phyloP scores from a whole-genome alignment of 169 alveolate species.

The Cryptosporidium felis region DNA sequence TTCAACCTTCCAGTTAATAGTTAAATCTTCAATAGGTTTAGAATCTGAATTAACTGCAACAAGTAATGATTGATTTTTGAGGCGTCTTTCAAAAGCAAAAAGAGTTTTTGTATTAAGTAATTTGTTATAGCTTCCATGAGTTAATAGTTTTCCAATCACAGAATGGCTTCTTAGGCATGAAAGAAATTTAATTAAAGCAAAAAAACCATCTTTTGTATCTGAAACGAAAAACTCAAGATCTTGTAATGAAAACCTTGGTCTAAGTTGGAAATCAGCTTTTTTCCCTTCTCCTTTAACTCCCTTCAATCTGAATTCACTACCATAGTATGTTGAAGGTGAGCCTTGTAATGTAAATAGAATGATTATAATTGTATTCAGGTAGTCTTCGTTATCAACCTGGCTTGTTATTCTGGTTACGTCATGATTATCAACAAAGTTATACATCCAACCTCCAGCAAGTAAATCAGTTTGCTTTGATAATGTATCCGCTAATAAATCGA shows the following conservation, averaged over 20 bases:
- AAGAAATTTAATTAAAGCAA: background rate
- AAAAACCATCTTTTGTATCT: conserved; percentile 6
- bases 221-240: conserved; percentile 5
- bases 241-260: conserved; percentile 36
- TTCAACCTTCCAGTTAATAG: conserved; percentile 10
- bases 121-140: background rate
- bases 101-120: conserved; percentile 12
- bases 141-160: conserved; percentile 1
- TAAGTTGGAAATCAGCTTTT: conserved; percentile 42
- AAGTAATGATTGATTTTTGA: background rate
- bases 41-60: conserved; percentile 42
- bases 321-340: conserved; percentile 62
- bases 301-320: conserved; percentile 48
- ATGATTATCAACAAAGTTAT: conserved; percentile 59
- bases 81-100: conserved; percentile 22
- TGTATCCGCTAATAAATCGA: background rate
- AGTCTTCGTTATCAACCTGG: conserved; percentile 4
- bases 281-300: conserved; percentile 55
- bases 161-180: conserved; percentile 20
- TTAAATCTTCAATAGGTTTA: background rate
- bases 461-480: conserved; percentile 1
- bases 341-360: conserved; percentile 27
- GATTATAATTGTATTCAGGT: conserved; percentile 34
- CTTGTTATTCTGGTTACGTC: conserved; percentile 67
- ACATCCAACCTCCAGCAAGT: conserved; percentile 37